Evolutionary conservation across 2,329 filamentous ascomycete genomes (phyloP), one percentile per base, ranked within the genome.

Genomic region (Blastomyces percursus): DNA sequence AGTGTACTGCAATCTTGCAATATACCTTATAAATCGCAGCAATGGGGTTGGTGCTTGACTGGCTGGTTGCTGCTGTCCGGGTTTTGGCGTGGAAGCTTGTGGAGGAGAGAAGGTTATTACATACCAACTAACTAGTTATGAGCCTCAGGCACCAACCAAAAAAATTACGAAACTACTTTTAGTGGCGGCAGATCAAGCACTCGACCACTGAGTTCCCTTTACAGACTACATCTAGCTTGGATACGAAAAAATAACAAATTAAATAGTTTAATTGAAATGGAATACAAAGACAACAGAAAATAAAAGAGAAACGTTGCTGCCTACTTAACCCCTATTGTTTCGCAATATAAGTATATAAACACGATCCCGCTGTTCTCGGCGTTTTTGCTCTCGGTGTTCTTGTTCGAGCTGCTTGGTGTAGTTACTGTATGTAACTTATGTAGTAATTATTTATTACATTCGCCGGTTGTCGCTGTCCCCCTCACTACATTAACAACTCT

Each of bases 71-170:
- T 32, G 21, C 42, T 57, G 3, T 3, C 40, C 2, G 55, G 16
- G 32, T 42, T 56, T 57, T 32, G 38, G 9, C 19, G 27, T 35
- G 51, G 27, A 12, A 58, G 55, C 55, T 24, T 3, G 12, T 7
- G 14, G n/a, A 21, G 24, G 7, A 27, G 0, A 54, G 30, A 32
- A 42, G 1, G 14, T 21, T n/a, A n/a, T n/a, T n/a, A n/a, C n/a
- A n/a, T n/a, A n/a, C n/a, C n/a, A n/a, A n/a, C n/a, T n/a, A n/a
- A n/a, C n/a, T n/a, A 38, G 2, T 16, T 30, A 6, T 32, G 3
- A n/a, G 59, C 48, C 59, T 51, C 48, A 60, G 48, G 48, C 59
- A 52, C 42, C 46, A 42, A 60, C 44, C 51, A 4, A 19, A 60
- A 50, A 60, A 60, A 19, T 9, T 21, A 32, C 9, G 19, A 14